Evolutionary conservation across 2,329 filamentous ascomycete species (phyloP).

Genomic region (Venturiaceae sp.): DNA sequence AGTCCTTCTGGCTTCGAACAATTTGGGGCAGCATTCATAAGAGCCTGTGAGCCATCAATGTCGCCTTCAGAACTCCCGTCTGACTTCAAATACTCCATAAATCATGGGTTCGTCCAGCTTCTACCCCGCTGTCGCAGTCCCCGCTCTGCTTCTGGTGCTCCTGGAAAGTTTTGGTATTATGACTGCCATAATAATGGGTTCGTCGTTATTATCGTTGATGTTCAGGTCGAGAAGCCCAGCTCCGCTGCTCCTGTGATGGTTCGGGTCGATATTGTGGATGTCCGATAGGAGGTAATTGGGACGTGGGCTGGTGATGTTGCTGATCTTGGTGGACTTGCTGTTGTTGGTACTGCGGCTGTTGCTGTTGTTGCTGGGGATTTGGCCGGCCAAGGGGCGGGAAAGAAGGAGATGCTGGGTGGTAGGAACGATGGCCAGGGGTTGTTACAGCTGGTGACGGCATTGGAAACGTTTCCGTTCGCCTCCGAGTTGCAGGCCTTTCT

Average conservation of each 20-base stretch:
- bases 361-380: not conserved
- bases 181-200: not conserved
- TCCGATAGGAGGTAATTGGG: not conserved
- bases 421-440: slow-evolving; percentile 7
- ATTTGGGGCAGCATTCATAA: too few species aligned
- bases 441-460: slow-evolving; percentile 7
- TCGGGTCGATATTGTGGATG: not conserved
- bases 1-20: too few species aligned
- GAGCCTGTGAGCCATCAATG: too few species aligned
- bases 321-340: not conserved
- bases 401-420: not conserved
- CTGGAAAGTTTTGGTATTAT: not conserved
- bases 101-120: too few species aligned
- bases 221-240: not conserved
- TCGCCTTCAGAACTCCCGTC: too few species aligned
- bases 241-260: not conserved
- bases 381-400: not conserved
- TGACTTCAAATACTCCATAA: too few species aligned
- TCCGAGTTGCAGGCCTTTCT: slow-evolving; percentile 4
- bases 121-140: too few species aligned
- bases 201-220: not conserved
- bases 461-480: slow-evolving; percentile 4
- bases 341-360: not conserved
- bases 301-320: not conserved
- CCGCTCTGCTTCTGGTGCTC: too few species aligned